Base-by-base conservation (phyloP, 139 green algal species). In the Chlamydomonas sp. region DNA sequence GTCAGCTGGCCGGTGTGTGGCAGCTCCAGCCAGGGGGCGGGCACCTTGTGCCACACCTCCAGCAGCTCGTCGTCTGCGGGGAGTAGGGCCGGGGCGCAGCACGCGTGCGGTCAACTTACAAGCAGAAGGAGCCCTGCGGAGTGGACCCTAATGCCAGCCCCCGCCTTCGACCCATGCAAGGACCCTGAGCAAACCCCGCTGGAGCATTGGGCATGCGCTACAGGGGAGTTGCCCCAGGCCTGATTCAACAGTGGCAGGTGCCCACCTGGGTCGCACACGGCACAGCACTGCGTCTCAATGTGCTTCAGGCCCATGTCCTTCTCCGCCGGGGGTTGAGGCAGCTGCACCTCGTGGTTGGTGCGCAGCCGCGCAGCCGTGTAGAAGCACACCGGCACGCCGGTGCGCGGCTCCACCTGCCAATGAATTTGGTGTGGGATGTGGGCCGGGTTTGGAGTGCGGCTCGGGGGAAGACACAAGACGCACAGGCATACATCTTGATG, bases 331-430 rank as follows among this genome's bases (percentile, higher is more conserved):
- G 77, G 77, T 1, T 10, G 9, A 2, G 77, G 77, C 16, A 59
- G 60, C 17, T 59, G 14, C 59, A 67, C 60, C 59, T 66, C 17
- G 8, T 18, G 16, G 77, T 95, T 95, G 89, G 87, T 94, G 57
- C 91, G 86, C 77, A 96, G 83, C 16, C 92, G 80, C 20, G 93
- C 94, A 67, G 95, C 96, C 0, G 95, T 97, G 90, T 97, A 97
- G 83, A 97, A 88, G 63, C 95, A 91, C 18, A 90, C 91, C 1
- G 95, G 94, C 1, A 89, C 71, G 75, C 94, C 95, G 17, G 92
- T 85, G 5, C 83, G 76, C 20, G 80, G 88, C 12, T 97, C 90
- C 20, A 95, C 77, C 20, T 93, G 80, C n/a, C 63, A 68, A 68
- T 8, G 10, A 8, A 12, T 8, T 8, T 8, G 10, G 63, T 12